Evolutionary conservation across 495 filamentous ascomycete species (phyloP).

Genomic region (Ramalina intermedia): DNA sequence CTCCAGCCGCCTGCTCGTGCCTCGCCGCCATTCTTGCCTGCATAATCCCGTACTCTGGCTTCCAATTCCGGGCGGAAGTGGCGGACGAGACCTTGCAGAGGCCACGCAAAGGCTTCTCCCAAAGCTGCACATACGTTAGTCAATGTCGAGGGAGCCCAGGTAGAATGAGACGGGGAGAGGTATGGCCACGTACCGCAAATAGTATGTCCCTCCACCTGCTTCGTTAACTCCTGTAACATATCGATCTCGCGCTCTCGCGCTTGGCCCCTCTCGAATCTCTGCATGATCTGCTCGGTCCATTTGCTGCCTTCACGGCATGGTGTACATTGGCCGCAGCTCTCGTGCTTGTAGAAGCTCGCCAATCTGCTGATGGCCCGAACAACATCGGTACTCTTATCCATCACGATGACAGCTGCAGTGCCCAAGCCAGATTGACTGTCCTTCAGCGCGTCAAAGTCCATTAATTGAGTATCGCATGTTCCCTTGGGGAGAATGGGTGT

Average conservation of each 20-base stretch:
- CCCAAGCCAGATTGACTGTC: conserved; percentile 93
- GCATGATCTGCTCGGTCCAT: conserved; percentile 98
- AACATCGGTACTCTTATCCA: conserved; percentile 95
- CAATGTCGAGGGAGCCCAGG: neutral
- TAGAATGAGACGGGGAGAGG: neutral
- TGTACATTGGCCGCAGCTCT: conserved; percentile 96
- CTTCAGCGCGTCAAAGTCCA: conserved; percentile 98
- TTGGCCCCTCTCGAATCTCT: conserved; percentile 80
- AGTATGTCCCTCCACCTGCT: conserved; percentile 97
- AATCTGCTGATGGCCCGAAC: conserved; percentile 85
- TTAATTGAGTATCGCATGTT: conserved; percentile 83
- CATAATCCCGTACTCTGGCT: conserved; percentile 65
- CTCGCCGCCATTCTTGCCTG: conserved; percentile 49
- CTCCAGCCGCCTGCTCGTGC: conserved; percentile 81
- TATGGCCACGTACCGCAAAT: conserved; percentile 58
- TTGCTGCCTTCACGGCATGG: conserved; percentile 94
- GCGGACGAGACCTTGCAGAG: conserved; percentile 90
- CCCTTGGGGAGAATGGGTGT: conserved; percentile 84
- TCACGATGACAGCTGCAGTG: conserved; percentile 96
- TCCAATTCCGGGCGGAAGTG: conserved; percentile 95
- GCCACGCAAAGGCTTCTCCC: conserved; percentile 97
- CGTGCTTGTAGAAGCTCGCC: conserved; percentile 94
- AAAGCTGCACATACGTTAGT: conserved; percentile 38
- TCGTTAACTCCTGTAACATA: conserved; percentile 97
- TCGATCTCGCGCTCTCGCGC: conserved; percentile 87